phyloP scores from a whole-genome alignment of 2,329 filamentous ascomycete genomes.

The Colletotrichum brevisporum region DNA sequence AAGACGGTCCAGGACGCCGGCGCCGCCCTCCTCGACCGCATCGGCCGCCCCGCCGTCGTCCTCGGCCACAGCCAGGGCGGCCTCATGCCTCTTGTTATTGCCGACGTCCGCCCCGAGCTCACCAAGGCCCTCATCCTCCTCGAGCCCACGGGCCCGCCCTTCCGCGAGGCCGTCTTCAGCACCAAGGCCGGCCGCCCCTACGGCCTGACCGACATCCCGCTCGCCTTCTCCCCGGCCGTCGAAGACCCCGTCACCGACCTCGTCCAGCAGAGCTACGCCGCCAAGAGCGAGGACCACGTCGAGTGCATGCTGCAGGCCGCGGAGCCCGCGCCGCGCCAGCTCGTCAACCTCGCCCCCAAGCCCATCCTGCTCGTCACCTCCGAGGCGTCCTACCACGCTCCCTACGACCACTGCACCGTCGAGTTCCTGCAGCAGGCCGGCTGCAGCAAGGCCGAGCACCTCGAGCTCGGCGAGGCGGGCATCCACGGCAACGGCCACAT shows the following conservation, averaged over 20 bases:
- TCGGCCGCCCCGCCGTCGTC: constrained; percentile 56
- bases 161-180: constrained; percentile 57
- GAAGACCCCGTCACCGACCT: constrained; percentile 52
- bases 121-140: constrained; percentile 58
- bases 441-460: constrained; percentile 48
- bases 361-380: constrained; percentile 57
- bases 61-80: constrained; percentile 64
- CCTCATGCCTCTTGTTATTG: constrained; percentile 56
- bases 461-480: constrained; percentile 54
- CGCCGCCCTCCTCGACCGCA: constrained; percentile 57
- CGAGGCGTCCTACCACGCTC: constrained; percentile 60
- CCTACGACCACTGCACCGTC: constrained; percentile 61
- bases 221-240: constrained; percentile 62
- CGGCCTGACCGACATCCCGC: constrained; percentile 63
- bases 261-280: constrained; percentile 46
- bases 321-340: constrained; percentile 49
- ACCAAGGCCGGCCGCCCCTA: constrained; percentile 53
- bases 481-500: constrained; percentile 63
- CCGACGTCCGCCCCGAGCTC: constrained; percentile 57
- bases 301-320: constrained; percentile 54
- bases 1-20: constrained; percentile 55
- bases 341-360: constrained; percentile 52
- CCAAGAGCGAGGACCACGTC: constrained; percentile 42
- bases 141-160: constrained; percentile 64
- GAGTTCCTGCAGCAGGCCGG: constrained; percentile 60